Base-by-base conservation (phyloP, 345 rosid genomes). In the Eucalyptus microcorys region DNA sequence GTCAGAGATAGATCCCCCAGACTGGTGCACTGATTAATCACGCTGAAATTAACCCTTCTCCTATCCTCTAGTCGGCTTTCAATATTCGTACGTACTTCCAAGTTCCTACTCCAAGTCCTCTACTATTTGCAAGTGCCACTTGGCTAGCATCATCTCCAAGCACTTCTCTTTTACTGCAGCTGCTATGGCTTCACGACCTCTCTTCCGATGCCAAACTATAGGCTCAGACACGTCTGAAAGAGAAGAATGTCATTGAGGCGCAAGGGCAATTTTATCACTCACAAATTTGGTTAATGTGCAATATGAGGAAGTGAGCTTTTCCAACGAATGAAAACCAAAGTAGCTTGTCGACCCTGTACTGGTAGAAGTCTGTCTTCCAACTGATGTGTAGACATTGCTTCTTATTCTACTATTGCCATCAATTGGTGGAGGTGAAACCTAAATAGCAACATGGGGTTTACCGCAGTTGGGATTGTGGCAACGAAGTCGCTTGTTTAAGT, bases 361-460 rank as follows among this genome's bases (percentile, higher is more conserved):
- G 79, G 42, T 32, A 47, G 34, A 64, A 86, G 76, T 71, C 19
- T 76, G 42, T 19, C 40, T 32, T 66, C 22, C 79, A 66, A 66
- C 42, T 66, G 34, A 32, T 32, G 22, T 10, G n/a, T 32, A 85
- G 32, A 40, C 24, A 11, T 49, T 52, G 88, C 57, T 52, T 52
- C 57, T 52, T 21, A 52, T 52, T 52, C 57, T 52, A 22, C 27
- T 81, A 45, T 52, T 89, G 21, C 87, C 85, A 89, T 91, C 91
- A 64, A 89, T 61, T 86, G 90, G 83, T 61, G 94, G 93, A 64
- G 88, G 84, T 37, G 90, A 87, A 13, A 52, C 89, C 92, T 89
- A 94, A 84, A 88, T 49, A 66, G 94, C 95, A 53, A 89, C 9
- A 88, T 89, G 94, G 45, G 91, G 86, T 30, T 52, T 55, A 55